These are phyloP conservation scores for Tillandsia leiboldiana DNA, from an alignment of 176 grass and related monocot species.

Conservation along the genomic window DNA sequence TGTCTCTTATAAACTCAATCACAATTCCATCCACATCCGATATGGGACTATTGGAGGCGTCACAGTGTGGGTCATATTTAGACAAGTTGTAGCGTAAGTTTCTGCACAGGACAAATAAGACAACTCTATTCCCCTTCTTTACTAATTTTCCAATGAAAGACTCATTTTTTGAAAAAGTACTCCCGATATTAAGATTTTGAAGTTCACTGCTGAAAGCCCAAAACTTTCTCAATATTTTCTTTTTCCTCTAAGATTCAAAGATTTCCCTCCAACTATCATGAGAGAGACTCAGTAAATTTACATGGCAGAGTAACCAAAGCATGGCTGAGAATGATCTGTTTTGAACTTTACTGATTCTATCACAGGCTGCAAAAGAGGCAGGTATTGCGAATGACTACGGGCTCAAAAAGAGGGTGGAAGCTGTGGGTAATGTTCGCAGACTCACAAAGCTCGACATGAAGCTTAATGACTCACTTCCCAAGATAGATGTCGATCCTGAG, in stretches of 20 bases:
- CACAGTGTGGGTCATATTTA: background rate
- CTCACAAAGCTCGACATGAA: slow-evolving; percentile 87
- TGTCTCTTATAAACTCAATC: no score
- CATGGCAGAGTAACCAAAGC: no score
- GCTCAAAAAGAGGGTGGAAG: slow-evolving; percentile 65
- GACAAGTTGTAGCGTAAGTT: background rate
- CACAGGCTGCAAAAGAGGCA: slow-evolving; percentile 61
- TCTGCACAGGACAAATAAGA: background rate
- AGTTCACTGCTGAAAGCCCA: no score
- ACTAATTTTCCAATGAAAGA: no score
- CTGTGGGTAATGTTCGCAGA: slow-evolving; percentile 43
- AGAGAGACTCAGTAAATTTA: no score
- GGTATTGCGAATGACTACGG: slow-evolving; percentile 41
- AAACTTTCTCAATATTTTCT: no score
- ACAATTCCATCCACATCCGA: no score
- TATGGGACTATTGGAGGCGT: no score
- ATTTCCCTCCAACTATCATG: no score
- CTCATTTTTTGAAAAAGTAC: no score
- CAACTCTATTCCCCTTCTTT: background rate
- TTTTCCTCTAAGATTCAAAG: no score
- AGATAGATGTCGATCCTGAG: slow-evolving; percentile 76
- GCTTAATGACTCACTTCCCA: slow-evolving; percentile 68
- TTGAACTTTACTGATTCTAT: slow-evolving; percentile 8
- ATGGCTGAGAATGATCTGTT: background rate
- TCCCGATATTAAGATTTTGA: no score